Percentiles rank a stretch among this genome's conserved stretches.
Conservation (phyloP, 2,329 filamentous ascomycete species). For the Dactylonectria macrodidyma region DNA sequence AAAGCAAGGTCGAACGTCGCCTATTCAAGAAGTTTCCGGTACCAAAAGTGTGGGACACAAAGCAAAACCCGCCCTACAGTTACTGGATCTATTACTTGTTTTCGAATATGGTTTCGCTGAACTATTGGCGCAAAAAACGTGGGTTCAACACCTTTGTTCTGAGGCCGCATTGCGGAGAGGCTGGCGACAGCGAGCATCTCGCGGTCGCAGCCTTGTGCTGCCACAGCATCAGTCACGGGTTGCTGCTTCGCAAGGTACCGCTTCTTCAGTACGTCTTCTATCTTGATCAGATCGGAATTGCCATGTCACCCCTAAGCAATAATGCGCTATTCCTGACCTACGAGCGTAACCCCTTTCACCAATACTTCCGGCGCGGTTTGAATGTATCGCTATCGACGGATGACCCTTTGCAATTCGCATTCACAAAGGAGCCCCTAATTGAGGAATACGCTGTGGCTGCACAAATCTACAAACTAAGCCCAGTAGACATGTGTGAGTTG, state of each 20-base stretch:
- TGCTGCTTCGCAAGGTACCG: constrained; percentile 93
- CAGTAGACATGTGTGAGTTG: constrained; percentile 98
- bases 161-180: constrained; percentile 95
- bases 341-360: constrained; percentile 95
- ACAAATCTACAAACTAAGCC: constrained; percentile 97
- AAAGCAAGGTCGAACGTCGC: constrained; percentile 95
- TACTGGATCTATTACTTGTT: constrained; percentile 99
- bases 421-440: constrained; percentile 97
- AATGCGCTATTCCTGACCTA: constrained; percentile 97
- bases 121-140: constrained; percentile 89
- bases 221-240: constrained; percentile 96
- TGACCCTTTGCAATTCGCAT: constrained; percentile 97
- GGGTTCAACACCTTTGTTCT: constrained; percentile 97
- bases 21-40: constrained; percentile 97
- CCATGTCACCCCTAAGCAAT: constrained; percentile 99
- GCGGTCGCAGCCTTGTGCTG: constrained; percentile 92
- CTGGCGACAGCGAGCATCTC: constrained; percentile 95
- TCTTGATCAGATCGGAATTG: constrained; percentile 96
- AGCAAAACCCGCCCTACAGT: constrained; percentile 97
- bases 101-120: constrained; percentile 93
- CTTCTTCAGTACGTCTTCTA: constrained; percentile 98
- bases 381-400: constrained; percentile 98
- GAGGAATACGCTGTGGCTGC: constrained; percentile 98
- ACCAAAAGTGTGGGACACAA: constrained; percentile 89
- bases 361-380: constrained; percentile 93